Evolutionary conservation across 164 flowering plant species (phyloP).

Genomic region (Vitis rotundifolia): DNA sequence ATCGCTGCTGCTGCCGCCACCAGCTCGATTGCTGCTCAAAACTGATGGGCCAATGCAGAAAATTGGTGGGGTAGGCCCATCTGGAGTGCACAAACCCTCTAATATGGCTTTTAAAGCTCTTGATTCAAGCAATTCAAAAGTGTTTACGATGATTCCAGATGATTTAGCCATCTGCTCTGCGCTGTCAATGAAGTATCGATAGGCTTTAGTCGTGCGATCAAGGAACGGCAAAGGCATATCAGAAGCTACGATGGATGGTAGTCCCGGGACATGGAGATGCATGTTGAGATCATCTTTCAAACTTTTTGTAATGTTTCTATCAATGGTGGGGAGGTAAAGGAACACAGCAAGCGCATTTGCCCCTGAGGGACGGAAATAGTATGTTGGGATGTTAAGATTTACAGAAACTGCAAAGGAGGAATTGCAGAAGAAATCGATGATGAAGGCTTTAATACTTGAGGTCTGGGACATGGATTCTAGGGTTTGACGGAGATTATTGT

Average conservation of each 20-base stretch:
- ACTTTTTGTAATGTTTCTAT: not conserved
- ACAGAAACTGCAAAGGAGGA: not conserved
- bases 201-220: not conserved
- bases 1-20: not conserved
- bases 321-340: not conserved
- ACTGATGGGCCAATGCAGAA: conserved; percentile 7
- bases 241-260: not conserved
- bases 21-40: not conserved
- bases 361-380: not conserved
- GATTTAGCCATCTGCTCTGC: conserved; percentile 8
- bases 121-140: conserved; percentile 30
- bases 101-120: conserved; percentile 13
- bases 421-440: not conserved
- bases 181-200: not conserved
- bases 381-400: not conserved
- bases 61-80: conserved; percentile 22
- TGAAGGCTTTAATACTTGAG: not conserved
- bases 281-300: not conserved
- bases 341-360: not conserved
- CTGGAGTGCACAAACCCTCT: conserved; percentile 20
- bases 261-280: not conserved
- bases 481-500: not conserved
- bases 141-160: conserved; percentile 31
- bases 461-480: not conserved
- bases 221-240: not conserved